phyloP scores from a whole-genome alignment of 208 protist genomes.

The Crithidia mellificae region DNA sequence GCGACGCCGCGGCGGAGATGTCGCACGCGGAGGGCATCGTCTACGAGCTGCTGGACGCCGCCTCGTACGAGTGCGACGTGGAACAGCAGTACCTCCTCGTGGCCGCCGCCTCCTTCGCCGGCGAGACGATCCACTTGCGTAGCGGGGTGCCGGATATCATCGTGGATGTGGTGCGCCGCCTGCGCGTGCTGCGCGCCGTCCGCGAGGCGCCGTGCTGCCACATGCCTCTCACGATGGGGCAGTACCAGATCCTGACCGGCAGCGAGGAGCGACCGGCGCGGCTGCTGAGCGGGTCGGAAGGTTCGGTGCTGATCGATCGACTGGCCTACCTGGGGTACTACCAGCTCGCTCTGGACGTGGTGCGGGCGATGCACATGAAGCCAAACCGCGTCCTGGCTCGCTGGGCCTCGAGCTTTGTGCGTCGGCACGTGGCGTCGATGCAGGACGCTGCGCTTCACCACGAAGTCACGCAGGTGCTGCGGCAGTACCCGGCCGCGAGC shows the following conservation, averaged over 20 bases:
- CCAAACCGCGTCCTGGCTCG: constrained; percentile 28
- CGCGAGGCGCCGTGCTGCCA: constrained; percentile 31
- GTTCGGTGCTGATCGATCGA: constrained; percentile 43
- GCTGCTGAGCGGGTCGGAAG: constrained; percentile 30
- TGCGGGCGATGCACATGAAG: constrained; percentile 30
- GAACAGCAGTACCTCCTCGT: constrained; percentile 50
- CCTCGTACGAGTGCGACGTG: constrained; percentile 38
- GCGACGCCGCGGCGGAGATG: constrained; percentile 6
- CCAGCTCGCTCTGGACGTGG: constrained; percentile 50
- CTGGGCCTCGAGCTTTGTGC: constrained; percentile 30
- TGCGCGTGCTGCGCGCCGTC: constrained; percentile 44
- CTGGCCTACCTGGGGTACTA: constrained; percentile 37
- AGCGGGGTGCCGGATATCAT: constrained; percentile 29
- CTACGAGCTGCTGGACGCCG: constrained; percentile 40
- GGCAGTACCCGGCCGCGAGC: constrained; percentile 25
- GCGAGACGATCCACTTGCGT: constrained; percentile 29
- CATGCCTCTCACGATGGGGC: constrained; percentile 29
- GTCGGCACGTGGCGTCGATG: neutral
- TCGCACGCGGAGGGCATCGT: constrained; percentile 28
- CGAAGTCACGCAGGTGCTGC: constrained; percentile 33
- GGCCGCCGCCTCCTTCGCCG: constrained; percentile 37
- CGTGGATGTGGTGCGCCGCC: constrained; percentile 40
- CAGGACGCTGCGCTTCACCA: constrained; percentile 20
- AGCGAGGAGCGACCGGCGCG: constrained; percentile 19
- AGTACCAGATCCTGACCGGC: constrained; percentile 28